Evolutionary conservation across 1,139 yeast species (phyloP), one percentile per base, ranked within the genome.

Genomic region (Blastobotrys illinoisensis): DNA sequence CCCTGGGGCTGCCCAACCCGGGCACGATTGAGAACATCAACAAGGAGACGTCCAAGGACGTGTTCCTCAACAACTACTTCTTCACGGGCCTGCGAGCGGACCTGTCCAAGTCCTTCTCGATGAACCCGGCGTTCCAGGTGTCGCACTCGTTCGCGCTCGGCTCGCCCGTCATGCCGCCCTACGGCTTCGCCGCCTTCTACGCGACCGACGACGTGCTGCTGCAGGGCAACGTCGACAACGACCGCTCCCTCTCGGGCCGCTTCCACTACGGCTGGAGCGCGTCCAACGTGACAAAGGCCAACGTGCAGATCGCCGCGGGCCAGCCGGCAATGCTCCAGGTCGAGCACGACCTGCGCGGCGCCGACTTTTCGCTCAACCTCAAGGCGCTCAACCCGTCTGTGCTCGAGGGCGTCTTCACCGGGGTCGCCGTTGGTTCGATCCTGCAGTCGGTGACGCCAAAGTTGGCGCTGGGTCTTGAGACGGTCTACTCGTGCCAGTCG

Each of bases 61-160:
- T 91, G 44, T 89, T 93, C 71, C 80, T 90, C 68, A 83, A 80
- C 70, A 96, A 90, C 71, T 88, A 88, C 76, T 85, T 86, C 74
- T 93, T 93, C 81, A 87, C 96, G 49, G 99, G 99, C 58, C 81
- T 95, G 68, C 86, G 97, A 72, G 99, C 99, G 56, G 99, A 93
- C 72, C 81, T 93, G 67, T 88, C 89, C 77, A 93, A 93, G 79
- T 90, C 93, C 23, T 89, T 95, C 69, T 77, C 88, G 62, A 80
- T 91, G 81, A 83, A 85, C 72, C 98, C 99, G 57, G 95, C 91
- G 57, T 93, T 95, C 86, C 99, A 95, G 79, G 88, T 96, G 58
- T 87, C 97, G 59, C 99, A 95, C 73, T 86, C 97, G 56, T 87
- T 95, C 70, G 81, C 96, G 51, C 77, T 88, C 64, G 99, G 99